A percentile compares a stretch with the other conserved stretches of the same genome.
phyloP scores from a whole-genome alignment of 2,329 filamentous ascomycete species.

The Trichoderma sp. region DNA sequence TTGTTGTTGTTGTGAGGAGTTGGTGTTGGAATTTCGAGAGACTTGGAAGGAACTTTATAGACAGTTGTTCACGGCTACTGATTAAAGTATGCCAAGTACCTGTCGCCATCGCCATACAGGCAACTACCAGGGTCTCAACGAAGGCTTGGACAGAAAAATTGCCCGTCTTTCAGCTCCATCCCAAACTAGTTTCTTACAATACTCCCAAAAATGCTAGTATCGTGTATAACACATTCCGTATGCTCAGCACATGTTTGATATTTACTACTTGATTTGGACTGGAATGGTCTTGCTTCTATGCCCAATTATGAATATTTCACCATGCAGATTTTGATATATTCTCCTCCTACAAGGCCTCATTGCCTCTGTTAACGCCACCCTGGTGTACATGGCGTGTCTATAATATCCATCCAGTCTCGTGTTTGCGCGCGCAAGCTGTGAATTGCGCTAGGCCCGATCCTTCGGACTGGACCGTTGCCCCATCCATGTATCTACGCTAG shows the following conservation, averaged over 20 bases:
- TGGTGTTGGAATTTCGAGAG: not conserved
- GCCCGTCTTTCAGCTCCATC: not conserved
- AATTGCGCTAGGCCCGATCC: not conserved
- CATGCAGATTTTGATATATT: not conserved
- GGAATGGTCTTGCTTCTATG: not conserved
- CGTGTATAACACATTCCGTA: not conserved
- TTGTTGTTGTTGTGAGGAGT: not conserved
- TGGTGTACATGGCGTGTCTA: not conserved
- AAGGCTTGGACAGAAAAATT: not conserved
- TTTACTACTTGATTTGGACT: not conserved
- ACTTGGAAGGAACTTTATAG: not conserved
- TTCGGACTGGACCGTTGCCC: not conserved
- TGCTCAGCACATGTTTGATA: not conserved
- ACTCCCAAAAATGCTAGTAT: not conserved
- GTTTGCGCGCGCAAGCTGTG: not conserved
- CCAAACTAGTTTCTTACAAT: not conserved
- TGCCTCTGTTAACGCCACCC: not conserved
- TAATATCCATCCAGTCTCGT: not conserved
- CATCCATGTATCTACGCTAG: not conserved
- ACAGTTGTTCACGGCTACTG: not conserved
- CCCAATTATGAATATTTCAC: not conserved
- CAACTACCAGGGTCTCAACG: not conserved
- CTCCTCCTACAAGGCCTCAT: not conserved
- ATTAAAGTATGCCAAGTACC: not conserved
- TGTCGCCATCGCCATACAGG: not conserved